Evolutionary conservation across 306 rosid genomes (phyloP), one percentile per base, ranked within the genome.

Genomic region (Begonia peltatifolia): DNA sequence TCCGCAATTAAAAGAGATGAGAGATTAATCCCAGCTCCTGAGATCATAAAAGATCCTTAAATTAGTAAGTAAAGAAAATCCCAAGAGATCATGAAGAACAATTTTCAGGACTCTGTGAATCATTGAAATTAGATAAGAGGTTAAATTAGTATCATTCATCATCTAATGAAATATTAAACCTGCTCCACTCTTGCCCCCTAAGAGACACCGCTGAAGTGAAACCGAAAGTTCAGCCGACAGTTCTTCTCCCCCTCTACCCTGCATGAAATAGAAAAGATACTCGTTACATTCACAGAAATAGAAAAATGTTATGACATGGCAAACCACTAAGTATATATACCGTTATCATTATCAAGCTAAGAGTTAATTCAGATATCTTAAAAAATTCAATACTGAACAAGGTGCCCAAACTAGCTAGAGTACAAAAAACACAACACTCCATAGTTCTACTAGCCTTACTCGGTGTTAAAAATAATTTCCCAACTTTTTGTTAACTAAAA

Each of bases 201-300:
- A 71, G 62, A 84, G 83, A 68, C 89, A 77, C 48, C 68, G 57
- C 41, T 78, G 84, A 70, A 88, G 87, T 44, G 93, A 77, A 30
- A 43, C 48, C 6, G 93, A 75, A 54, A 84, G 83, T 62, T 88
- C 95, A 11, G 81, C 55, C 12, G 97, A 78, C 68, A 88, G 65
- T 58, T 82, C 93, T 20, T 88, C 93, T 64, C 95, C 95, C 49
- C 95, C 95, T 72, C 95, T 79, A 46, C 93, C 95, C 97, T 83
- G 70, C 42, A 51, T 15, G 23, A 44, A 22, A 42, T 48, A 57
- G n/a, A 11, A 46, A 43, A 25, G 13, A 46, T 12, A 20, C 12
- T 12, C 14, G 14, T 44, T n/a, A 44, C 48, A 44, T 44, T 44
- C 48, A 30, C 6, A 44, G 1, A 10, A 44, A 15, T 5, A n/a